Conservation (phyloP, 352 stramenopile genomes). For the Phytophthora cactorum region DNA sequence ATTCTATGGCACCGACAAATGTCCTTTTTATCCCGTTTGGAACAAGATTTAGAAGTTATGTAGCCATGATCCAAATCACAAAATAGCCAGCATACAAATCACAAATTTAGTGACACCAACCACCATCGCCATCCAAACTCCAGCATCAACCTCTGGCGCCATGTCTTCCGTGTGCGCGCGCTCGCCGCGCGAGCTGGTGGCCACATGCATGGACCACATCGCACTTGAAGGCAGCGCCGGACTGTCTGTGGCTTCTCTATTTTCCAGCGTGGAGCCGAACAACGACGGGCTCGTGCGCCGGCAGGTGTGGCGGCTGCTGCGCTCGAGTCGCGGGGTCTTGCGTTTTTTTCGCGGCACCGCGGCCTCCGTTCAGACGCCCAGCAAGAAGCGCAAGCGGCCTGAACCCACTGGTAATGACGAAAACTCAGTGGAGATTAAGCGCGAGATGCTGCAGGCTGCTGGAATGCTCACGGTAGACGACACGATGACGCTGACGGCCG, state of each 20-base stretch:
- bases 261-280: slow-evolving; percentile 49
- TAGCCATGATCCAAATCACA: slow-evolving; percentile 2
- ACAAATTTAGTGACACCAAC: slow-evolving; percentile 1
- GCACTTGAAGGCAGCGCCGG: slow-evolving; percentile 61
- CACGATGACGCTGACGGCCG: slow-evolving; percentile 1
- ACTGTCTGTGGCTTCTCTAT: slow-evolving; percentile 44
- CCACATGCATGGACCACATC: slow-evolving; percentile 67
- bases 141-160: slow-evolving; percentile 4
- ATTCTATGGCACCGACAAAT: background rate
- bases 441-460: slow-evolving; percentile 17
- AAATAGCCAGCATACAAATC: background rate
- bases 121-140: slow-evolving; percentile 25
- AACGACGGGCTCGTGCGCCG: slow-evolving; percentile 50
- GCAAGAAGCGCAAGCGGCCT: slow-evolving; percentile 71
- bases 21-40: background rate
- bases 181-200: slow-evolving; percentile 53
- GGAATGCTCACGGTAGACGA: background rate
- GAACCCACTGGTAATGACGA: slow-evolving; percentile 4
- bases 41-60: background rate
- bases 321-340: slow-evolving; percentile 47
- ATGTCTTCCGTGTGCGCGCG: slow-evolving; percentile 17
- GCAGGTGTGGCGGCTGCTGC: slow-evolving; percentile 63
- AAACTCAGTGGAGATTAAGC: slow-evolving; percentile 27
- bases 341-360: slow-evolving; percentile 49
- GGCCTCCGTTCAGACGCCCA: background rate